Percentiles rank a stretch among this genome's conserved stretches.
These are phyloP conservation scores for Colletotrichum sublineola DNA, from an alignment of 2,329 filamentous ascomycete genomes.

Conservation along the genomic window DNA sequence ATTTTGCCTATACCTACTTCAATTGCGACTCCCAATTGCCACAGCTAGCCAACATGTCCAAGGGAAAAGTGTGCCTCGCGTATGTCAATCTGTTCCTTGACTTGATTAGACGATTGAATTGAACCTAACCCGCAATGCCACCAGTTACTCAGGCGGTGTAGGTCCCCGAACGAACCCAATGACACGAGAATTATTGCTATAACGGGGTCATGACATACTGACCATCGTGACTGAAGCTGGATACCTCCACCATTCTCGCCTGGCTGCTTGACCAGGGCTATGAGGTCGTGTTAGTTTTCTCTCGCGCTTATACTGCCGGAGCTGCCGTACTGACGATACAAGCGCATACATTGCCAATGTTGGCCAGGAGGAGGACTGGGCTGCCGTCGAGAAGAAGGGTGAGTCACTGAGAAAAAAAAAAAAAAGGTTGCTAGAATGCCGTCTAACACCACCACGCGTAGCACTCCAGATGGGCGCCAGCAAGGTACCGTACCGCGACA, in stretches of 20 bases:
- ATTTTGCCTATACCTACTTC: not conserved
- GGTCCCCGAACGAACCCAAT: not conserved
- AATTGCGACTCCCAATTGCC: not conserved
- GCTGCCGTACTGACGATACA: not conserved
- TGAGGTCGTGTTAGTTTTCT: not conserved
- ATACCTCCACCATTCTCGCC: slow-evolving; percentile 40
- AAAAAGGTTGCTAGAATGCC: not conserved
- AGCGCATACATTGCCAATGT: slow-evolving; percentile 64
- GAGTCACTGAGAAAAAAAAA: not conserved
- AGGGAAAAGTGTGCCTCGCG: slow-evolving; percentile 3
- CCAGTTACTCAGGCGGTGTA: slow-evolving; percentile 2
- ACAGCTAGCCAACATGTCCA: not conserved
- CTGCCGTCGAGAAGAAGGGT: slow-evolving; percentile 78
- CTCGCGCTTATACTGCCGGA: not conserved
- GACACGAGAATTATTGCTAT: not conserved
- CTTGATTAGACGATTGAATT: not conserved
- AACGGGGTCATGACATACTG: not conserved
- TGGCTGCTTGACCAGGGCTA: slow-evolving; percentile 33
- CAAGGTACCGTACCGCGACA: slow-evolving; percentile 35
- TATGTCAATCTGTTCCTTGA: not conserved
- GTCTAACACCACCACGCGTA: not conserved
- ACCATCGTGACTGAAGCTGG: slow-evolving; percentile 18
- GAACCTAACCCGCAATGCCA: not conserved
- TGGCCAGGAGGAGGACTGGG: slow-evolving; percentile 79
- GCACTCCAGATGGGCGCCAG: slow-evolving; percentile 42